phyloP scores from a whole-genome alignment of 1,284 basidiomycete genomes.

The Termitomyces sp. region DNA sequence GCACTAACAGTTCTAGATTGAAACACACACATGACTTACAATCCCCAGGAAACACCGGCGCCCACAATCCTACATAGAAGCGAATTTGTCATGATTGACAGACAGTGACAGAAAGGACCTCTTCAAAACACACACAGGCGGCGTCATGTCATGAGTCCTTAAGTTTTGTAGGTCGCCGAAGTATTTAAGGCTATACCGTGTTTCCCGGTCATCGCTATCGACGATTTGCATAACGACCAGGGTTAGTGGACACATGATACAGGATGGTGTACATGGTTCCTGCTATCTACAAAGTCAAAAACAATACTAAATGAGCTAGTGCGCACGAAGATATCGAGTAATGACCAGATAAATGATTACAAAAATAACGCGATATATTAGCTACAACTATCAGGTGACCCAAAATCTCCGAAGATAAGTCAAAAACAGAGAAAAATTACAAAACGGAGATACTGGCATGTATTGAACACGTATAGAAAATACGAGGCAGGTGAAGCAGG shows the following conservation, averaged over 20 bases:
- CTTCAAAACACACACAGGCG: too few relatives aligned
- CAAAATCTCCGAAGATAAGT: neutral
- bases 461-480: neutral
- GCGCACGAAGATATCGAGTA: neutral
- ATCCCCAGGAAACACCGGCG: too few relatives aligned
- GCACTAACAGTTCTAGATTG: too few relatives aligned
- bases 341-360: neutral
- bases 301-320: neutral
- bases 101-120: too few relatives aligned
- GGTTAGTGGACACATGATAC: neutral
- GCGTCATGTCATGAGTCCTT: too few relatives aligned
- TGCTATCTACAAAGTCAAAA: neutral
- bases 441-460: neutral
- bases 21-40: too few relatives aligned
- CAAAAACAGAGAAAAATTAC: neutral
- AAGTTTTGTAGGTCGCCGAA: too few relatives aligned
- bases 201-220: too few relatives aligned
- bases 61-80: too few relatives aligned
- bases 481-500: neutral
- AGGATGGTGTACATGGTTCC: neutral
- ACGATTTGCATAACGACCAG: too few relatives aligned
- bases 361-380: neutral
- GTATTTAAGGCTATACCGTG: too few relatives aligned
- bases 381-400: neutral
- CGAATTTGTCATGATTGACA: too few relatives aligned